Base-by-base conservation (phyloP, 768 basidiomycete genomes). In the Macrolepiota albuminosa region DNA sequence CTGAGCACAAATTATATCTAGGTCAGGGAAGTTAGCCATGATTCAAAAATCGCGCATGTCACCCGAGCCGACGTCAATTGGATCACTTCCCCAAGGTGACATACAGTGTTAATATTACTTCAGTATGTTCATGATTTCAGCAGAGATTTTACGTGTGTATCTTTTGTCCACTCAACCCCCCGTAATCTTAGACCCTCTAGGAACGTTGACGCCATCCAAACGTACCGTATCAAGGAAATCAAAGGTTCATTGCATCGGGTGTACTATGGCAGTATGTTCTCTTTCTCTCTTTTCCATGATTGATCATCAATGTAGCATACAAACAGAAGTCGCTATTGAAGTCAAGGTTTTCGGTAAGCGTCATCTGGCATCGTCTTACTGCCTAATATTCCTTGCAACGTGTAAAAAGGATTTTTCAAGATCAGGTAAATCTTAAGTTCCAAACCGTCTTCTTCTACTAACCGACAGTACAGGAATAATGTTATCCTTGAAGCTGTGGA, bases 1-100 rank as follows among this genome's bases (percentile, higher is more conserved):
- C 24, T 59, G 56, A 55, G 39, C 47, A n/a, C 16, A 48, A 14
- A 6, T 42, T 51, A 29, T 4, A 29, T 29, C 3, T 6, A 91
- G 89, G 82, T 93, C 59, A 83, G 82, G 69, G 89, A 93, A 71
- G 79, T 95, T 56, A 88, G 83, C 64, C 94, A 95, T 65, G 92
- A 94, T 66, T 71, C 81, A 3, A 88, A 83, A 68, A 75, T 85
- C 55, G 93, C 89, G 1, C 86, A 81, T 69, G 80, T 93, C 18
- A 67, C 86, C 6, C 80, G 83, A 54, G 81, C 86, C n/a, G 88
- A 93, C 61, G 88, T 95, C 61, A 91, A 89, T 62, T 95, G 91
- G 85, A 83, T 84, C 55, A 96, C 94, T 11, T 81, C 79, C 36
- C 88, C 86, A 29, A 80, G 86, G 87, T 84, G 58, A 53, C 31